Percentiles rank a stretch among this genome's conserved stretches.
These are phyloP conservation scores for Polyplosphaeria fusca DNA, from an alignment of 495 filamentous ascomycete genomes.

Conservation along the genomic window DNA sequence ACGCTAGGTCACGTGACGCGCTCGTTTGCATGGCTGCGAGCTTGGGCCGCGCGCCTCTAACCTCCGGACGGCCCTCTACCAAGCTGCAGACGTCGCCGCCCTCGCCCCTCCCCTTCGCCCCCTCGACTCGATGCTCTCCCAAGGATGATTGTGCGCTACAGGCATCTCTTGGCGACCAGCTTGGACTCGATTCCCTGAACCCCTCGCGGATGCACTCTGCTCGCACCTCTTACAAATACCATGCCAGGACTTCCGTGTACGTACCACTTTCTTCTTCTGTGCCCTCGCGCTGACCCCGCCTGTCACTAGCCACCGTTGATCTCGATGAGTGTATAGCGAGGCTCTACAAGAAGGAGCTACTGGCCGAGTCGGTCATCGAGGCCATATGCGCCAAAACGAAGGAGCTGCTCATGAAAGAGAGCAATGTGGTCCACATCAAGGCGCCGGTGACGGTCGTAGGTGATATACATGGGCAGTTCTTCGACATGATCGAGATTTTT, in stretches of 20 bases:
- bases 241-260: slow-evolving; percentile 91
- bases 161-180: slow-evolving; percentile 27
- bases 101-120: slow-evolving; percentile 9
- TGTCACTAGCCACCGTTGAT: slow-evolving; percentile 77
- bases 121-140: slow-evolving; percentile 18
- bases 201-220: slow-evolving; percentile 24
- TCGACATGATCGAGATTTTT: slow-evolving; percentile 98
- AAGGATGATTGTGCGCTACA: slow-evolving; percentile 37
- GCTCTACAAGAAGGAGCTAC: slow-evolving; percentile 90
- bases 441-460: slow-evolving; percentile 98
- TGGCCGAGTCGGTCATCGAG: slow-evolving; percentile 97
- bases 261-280: too few species aligned
- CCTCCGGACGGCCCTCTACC: not conserved
- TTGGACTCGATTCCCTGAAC: slow-evolving; percentile 33
- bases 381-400: slow-evolving; percentile 99
- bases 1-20: slow-evolving; percentile 2
- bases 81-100: not conserved
- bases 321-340: slow-evolving; percentile 96
- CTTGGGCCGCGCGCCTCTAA: not conserved
- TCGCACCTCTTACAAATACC: slow-evolving; percentile 24
- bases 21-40: not conserved
- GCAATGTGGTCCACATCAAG: slow-evolving; percentile 96
- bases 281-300: slow-evolving; percentile 6
- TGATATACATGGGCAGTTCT: slow-evolving; percentile 98
- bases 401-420: slow-evolving; percentile 98